Base-by-base conservation (phyloP, 352 stramenopile genomes). In the Phytophthora hibernalis region DNA sequence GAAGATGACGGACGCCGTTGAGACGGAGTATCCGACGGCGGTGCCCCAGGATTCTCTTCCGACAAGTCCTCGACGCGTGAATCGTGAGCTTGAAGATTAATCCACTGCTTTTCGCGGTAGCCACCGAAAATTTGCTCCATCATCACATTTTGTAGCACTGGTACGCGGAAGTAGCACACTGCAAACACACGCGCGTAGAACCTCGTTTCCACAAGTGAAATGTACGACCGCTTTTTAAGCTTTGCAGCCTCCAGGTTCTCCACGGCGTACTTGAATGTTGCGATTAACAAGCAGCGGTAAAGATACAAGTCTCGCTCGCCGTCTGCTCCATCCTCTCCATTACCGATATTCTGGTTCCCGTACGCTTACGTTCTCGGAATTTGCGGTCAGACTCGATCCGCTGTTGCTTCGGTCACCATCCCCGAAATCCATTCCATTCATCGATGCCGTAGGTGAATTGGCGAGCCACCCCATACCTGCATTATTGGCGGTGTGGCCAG, bases 141-240 rank as follows among this genome's bases (percentile, higher is more conserved):
- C 52, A 92, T 77, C 24, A 77, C 71, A 3, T 55, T 65, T 31
- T 90, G 84, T 0, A 92, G 62, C 15, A 85, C 58, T 3, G 82
- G 77, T 6, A 91, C 74, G 6, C 84, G 84, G 28, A 89, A 85
- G 64, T 88, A 92, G 62, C 82, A 90, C 9, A 92, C 70, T 12
- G 84, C 84, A n/a, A 91, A 72, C 42, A 85, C 63, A 9, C 84
- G 83, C n/a, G 80, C 82, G 57, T 81, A 90, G 58, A 91, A 92
- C 43, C 82, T 69, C 12, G 73, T 77, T 65, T 92, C 82, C 5
- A 76, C 55, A 18, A 87, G 70, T 8, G 82, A 81, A 35, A 91
- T 82, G 53, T 82, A 89, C n/a, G 77, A 16, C 1, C 82, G 78
- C 20, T 69, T 68, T 37, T 79, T 83, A 4, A 61, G 47, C 9